These are phyloP conservation scores for Verticillium nonalfalfae DNA, from an alignment of 2,329 filamentous ascomycete species.

Conservation along the genomic window DNA sequence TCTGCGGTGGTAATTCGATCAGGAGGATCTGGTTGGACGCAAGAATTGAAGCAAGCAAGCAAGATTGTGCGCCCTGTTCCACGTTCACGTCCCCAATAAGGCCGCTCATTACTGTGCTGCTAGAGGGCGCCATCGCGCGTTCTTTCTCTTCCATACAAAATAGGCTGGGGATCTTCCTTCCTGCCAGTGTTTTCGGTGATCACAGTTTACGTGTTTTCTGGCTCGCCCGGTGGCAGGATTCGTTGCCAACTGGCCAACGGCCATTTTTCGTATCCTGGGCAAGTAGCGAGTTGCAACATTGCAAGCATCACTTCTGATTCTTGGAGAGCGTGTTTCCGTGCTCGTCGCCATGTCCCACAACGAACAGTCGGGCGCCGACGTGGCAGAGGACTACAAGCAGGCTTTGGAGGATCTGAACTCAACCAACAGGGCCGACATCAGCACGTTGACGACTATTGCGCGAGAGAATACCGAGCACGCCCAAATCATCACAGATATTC, in stretches of 20 bases:
- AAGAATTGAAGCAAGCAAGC: constrained; percentile 3
- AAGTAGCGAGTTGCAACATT: background rate
- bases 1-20: constrained; percentile 1
- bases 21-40: constrained; percentile 1
- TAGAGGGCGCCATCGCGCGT: background rate
- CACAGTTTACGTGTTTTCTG: background rate
- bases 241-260: background rate
- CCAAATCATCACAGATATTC: constrained; percentile 80
- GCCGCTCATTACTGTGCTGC: background rate
- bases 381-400: constrained; percentile 91
- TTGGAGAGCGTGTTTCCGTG: background rate
- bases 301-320: background rate
- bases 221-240: background rate
- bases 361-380: constrained; percentile 63
- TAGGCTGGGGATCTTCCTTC: background rate
- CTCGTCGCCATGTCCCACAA: constrained; percentile 33
- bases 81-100: background rate
- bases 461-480: constrained; percentile 97
- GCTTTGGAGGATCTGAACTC: constrained; percentile 85
- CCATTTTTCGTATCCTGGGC: background rate
- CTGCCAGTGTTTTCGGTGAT: background rate
- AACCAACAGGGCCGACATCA: constrained; percentile 93
- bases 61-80: background rate
- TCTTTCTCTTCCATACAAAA: background rate
- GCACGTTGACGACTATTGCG: constrained; percentile 93